Evolutionary conservation across 2,329 filamentous ascomycete species (phyloP), one percentile per base, ranked within the genome.

Genomic region (Alternaria panax): DNA sequence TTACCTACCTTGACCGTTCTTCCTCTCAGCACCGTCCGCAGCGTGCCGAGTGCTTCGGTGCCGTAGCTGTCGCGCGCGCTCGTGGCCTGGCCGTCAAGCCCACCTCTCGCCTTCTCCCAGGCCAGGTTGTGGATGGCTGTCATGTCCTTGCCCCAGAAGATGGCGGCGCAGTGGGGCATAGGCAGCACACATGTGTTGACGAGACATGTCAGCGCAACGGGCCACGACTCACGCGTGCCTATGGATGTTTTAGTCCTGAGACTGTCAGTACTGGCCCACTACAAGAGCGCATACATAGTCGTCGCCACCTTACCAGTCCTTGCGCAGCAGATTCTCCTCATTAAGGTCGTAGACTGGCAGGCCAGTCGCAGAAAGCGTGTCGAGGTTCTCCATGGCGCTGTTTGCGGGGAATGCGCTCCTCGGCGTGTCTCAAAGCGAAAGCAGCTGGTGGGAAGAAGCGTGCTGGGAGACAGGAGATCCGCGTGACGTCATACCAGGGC

Each of bases 131-230:
- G 76, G 7, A 81, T 67, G 12, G 79, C 70, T 9, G 71, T 60
- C 22, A 80, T 67, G 11, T 78, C 71, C 9, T 73, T 62, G 16
- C 76, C 77, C 80, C 80, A 82, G 63, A 81, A 81, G 22, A 82
- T 71, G 41, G 79, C 79, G 3, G 78, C 68, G 11, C 78, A 77
- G 59, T 82, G 79, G 11, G 76, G 70, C 48, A 83, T 74, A 12
- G 79, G 75, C 18, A 78, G 69, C 18, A 81, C 62, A 27, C 79
- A 80, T 14, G 70, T 67, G 60, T 72, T 70, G 46, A 76, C 70
- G 46, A 77, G 71, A 47, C 66, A 70, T 51, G 56, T 66, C 32
- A 78, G 70, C 1, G 74, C 42, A 4, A 59, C n/a, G 0, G 79
- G 72, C 80, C 80, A 81, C 22, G 64, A 57, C 2, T 75, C 61